Evolutionary conservation across 768 basidiomycete species (phyloP).

Genomic region (Hygrocybe punicea): DNA sequence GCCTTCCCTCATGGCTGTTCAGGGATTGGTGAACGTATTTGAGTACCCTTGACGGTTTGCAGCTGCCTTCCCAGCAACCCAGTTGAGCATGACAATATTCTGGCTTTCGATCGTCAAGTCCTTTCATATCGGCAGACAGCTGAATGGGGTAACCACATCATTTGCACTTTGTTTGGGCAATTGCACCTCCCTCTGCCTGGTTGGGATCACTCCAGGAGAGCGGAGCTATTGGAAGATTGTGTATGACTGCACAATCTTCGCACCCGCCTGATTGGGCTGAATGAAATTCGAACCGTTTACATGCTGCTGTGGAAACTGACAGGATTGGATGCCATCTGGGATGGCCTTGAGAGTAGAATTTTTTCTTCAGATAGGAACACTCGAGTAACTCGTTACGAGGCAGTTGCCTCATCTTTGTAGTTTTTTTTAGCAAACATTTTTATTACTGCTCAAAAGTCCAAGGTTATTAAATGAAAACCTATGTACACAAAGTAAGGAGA

Average conservation of each 20-base stretch:
- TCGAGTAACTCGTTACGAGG: conserved; percentile 25
- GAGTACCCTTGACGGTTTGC: conserved; percentile 38
- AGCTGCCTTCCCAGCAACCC: conserved; percentile 15
- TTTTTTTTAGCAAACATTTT: too few species aligned
- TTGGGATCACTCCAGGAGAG: conserved; percentile 20
- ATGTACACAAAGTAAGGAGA: too few species aligned
- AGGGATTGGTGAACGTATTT: conserved; percentile 23
- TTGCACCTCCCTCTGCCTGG: conserved; percentile 42
- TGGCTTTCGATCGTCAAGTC: conserved; percentile 37
- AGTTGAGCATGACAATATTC: conserved; percentile 16
- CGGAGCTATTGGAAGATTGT: conserved; percentile 37
- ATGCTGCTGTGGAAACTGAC: conserved; percentile 35
- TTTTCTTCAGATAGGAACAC: conserved; percentile 33
- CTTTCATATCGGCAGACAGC: conserved; percentile 47
- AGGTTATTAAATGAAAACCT: too few species aligned
- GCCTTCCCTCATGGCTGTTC: conserved; percentile 36
- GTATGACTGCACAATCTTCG: conserved; percentile 36
- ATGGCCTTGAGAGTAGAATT: conserved; percentile 32
- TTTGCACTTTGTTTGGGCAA: conserved; percentile 47
- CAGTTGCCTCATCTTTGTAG: neutral
- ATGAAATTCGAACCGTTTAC: conserved; percentile 44
- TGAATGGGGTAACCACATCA: conserved; percentile 47
- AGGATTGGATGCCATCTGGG: conserved; percentile 35
- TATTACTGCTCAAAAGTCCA: too few species aligned
- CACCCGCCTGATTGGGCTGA: conserved; percentile 35